Evolutionary conservation across 2,329 filamentous ascomycete species (phyloP), one percentile per base, ranked within the genome.

Genomic region (Taxawa tesnikishii): DNA sequence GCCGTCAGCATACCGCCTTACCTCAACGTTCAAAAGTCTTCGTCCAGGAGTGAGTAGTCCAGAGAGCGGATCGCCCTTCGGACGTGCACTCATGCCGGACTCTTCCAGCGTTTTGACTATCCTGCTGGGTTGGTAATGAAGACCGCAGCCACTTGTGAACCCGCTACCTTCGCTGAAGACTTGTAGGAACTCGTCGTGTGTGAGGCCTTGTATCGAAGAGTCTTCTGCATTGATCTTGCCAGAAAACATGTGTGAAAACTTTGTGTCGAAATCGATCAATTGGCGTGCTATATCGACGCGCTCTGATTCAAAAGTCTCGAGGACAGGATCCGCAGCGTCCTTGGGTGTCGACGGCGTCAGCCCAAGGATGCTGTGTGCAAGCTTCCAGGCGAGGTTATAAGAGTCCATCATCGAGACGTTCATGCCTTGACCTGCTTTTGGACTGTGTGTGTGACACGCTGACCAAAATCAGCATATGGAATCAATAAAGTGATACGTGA

Each of bases 351-450:
- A 42, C 10, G 11, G 58, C 39, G 4, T 60, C 58, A 16, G 26
- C 5, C 26, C 26, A n/a, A 60, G 65, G 14, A 70, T 48, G 0
- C 69, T 67, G 16, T 60, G 47, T 0, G 58, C 62, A 2, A 73
- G 48, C 44, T 74, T 74, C 69, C 70, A 73, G 16, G 64, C 67
- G 0, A 74, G 55, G 40, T 73, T 74, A 50, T 62, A 73, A 4
- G 62, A 55, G 48, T 83, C 78, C 42, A 79, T 75, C 69, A 82
- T 77, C 16, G 64, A 70, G 2, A 79, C 69, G 42, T 82, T 82
- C 75, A 81, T 80, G 9, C 77, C 76, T 45, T 79, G 75, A 2
- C 74, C 74, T 1, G 73, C 74, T 45, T 79, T 79, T 15, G 74
- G 74, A 11, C 54, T 59, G 43, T 68, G 63, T 3, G 63, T 67